These are phyloP conservation scores for Williopsis jadinii DNA, from an alignment of 1,139 yeast species.

Conservation along the genomic window DNA sequence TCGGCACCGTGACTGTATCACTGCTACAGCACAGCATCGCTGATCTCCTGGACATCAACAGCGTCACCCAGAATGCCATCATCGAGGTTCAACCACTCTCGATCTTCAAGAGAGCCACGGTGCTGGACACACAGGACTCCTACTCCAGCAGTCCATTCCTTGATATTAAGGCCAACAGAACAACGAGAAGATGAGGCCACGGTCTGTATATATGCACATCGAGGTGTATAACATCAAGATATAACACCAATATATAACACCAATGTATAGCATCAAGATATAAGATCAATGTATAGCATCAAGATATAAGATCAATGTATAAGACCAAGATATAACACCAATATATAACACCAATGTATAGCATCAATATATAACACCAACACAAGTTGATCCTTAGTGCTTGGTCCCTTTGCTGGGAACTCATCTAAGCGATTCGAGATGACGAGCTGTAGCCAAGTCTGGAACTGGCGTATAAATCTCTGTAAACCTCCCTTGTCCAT, in stretches of 20 bases:
- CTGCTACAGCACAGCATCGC: conserved; percentile 12
- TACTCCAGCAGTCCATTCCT: conserved; percentile 15
- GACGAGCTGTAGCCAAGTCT: too few relatives aligned
- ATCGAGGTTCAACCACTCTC: conserved; percentile 28
- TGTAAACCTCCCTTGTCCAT: too few relatives aligned
- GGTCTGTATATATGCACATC: background rate
- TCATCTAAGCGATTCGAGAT: too few relatives aligned
- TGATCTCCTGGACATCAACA: conserved; percentile 14
- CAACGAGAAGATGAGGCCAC: conserved; percentile 6
- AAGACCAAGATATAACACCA: too few relatives aligned
- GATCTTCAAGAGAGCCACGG: conserved; percentile 16
- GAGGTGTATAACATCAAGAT: too few relatives aligned
- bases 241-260: too few relatives aligned
- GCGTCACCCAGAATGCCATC: conserved; percentile 19
- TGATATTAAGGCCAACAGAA: conserved; percentile 24
- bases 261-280: too few relatives aligned
- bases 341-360: too few relatives aligned
- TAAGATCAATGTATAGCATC: too few relatives aligned
- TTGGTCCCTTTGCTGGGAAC: too few relatives aligned
- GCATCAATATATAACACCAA: background rate
- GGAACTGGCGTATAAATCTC: too few relatives aligned
- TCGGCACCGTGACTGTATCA: conserved; percentile 19
- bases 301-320: too few relatives aligned
- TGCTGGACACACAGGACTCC: conserved; percentile 21
- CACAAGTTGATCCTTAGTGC: background rate